Conservation (phyloP, 345 rosid species). For the Atalantia buxifolia region DNA sequence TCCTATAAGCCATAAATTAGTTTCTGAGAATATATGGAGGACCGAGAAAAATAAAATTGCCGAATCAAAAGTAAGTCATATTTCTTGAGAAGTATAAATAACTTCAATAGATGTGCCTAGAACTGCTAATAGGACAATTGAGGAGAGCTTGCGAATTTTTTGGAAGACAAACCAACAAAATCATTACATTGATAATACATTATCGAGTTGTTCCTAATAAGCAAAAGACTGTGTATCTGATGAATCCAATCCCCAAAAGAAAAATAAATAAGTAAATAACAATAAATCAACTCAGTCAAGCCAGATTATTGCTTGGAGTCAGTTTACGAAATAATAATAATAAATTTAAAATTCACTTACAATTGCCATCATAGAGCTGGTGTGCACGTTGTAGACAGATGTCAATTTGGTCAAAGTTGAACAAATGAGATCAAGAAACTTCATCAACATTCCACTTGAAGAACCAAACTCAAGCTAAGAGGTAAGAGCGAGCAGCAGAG, state of each 20-base stretch:
- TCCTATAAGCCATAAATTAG: background rate
- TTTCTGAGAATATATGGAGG: background rate
- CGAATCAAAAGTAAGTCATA: background rate
- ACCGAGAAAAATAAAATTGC: background rate
- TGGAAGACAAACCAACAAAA: background rate
- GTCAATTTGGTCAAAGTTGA: background rate
- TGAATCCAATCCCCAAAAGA: too few species aligned
- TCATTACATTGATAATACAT: background rate
- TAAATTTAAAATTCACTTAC: background rate
- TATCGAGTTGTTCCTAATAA: background rate
- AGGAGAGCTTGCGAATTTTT: background rate
- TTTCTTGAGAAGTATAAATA: too few species aligned
- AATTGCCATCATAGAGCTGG: background rate
- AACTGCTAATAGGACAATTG: too few species aligned
- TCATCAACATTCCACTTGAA: constrained; percentile 10
- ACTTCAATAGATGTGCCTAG: too few species aligned
- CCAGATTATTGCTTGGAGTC: too few species aligned
- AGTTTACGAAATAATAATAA: too few species aligned
- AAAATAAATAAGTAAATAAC: too few species aligned
- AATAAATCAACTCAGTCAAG: too few species aligned
- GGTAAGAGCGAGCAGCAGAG: constrained; percentile 6
- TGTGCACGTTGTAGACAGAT: too few species aligned
- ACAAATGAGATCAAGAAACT: background rate
- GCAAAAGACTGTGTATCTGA: background rate
- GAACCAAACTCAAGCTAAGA: background rate